Evolutionary conservation across 2,329 filamentous ascomycete genomes (phyloP).

Genomic region (Fusarium metavorans): DNA sequence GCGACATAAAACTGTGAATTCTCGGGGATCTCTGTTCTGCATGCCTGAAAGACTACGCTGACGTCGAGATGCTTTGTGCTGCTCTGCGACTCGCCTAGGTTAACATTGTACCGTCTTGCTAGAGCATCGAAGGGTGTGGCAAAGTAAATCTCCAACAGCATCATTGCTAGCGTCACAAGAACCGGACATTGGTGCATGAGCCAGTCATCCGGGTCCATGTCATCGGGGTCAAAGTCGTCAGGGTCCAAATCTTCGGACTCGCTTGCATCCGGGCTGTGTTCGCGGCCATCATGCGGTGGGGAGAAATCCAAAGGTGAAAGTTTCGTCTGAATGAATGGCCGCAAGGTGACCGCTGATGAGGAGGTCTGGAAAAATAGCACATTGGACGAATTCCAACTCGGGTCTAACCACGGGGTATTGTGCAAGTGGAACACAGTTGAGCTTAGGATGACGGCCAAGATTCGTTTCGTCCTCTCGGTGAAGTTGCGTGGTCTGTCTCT

Average conservation of each 20-base stretch:
- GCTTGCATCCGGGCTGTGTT: background rate
- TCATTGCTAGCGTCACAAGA: constrained; percentile 10
- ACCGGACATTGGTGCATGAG: constrained; percentile 6
- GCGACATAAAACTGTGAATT: constrained; percentile 14
- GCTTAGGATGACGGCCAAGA: constrained; percentile 19
- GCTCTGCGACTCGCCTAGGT: background rate
- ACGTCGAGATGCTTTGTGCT: background rate
- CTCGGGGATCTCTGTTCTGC: constrained; percentile 13
- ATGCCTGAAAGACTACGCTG: constrained; percentile 7
- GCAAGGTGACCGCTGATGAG: background rate
- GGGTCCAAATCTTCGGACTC: constrained; percentile 8
- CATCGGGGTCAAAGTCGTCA: background rate
- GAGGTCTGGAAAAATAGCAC: constrained; percentile 8
- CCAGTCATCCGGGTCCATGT: background rate
- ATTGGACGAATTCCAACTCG: constrained; percentile 10
- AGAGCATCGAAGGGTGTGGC: constrained; percentile 6
- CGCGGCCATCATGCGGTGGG: background rate
- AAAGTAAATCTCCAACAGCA: constrained; percentile 22
- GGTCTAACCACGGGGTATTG: constrained; percentile 17
- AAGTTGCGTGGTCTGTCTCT: background rate
- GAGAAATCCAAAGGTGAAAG: background rate
- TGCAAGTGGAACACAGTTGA: constrained; percentile 13
- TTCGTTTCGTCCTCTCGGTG: constrained; percentile 22
- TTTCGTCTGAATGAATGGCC: constrained; percentile 9
- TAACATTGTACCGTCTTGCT: background rate